Percentiles rank a stretch among this genome's conserved stretches.
These are phyloP conservation scores for Phoenix dactylifera DNA, from an alignment of 176 grass and related monocot genomes.

Conservation along the genomic window DNA sequence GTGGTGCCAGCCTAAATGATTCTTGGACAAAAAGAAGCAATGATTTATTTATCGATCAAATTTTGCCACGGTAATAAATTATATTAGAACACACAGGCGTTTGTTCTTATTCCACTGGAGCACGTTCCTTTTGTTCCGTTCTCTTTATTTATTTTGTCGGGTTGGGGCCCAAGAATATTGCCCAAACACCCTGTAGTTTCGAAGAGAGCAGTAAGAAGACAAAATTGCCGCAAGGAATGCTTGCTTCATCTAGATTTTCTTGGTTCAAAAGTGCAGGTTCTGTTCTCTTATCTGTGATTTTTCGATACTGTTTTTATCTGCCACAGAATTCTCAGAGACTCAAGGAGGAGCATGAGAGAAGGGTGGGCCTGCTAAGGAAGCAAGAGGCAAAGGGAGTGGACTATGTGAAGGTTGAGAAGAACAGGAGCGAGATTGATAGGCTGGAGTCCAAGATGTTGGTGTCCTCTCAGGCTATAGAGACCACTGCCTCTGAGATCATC, in stretches of 20 bases:
- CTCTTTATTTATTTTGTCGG: constrained; percentile 17
- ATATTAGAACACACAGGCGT: too few relatives aligned
- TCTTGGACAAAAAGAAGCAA: too few relatives aligned
- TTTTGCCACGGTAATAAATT: too few relatives aligned
- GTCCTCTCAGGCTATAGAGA: constrained; percentile 86
- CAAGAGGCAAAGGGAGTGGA: constrained; percentile 79
- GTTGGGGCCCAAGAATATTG: constrained; percentile 23
- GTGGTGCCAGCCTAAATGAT: too few relatives aligned
- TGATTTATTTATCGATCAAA: too few relatives aligned
- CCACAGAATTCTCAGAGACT: constrained; percentile 66
- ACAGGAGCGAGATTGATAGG: constrained; percentile 92
- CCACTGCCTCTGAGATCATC: constrained; percentile 88
- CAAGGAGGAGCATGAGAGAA: constrained; percentile 87
- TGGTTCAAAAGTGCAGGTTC: too few relatives aligned
- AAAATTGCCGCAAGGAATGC: constrained; percentile 28
- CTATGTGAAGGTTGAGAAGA: constrained; percentile 96
- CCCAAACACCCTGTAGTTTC: constrained; percentile 13
- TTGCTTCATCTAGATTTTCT: constrained; percentile 6
- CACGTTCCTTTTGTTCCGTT: constrained; percentile 23
- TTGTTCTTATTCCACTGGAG: background rate
- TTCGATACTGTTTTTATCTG: constrained; percentile 12
- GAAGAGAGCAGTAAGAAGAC: constrained; percentile 23
- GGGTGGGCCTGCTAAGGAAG: constrained; percentile 65
- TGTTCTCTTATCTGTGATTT: background rate
- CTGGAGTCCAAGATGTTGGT: constrained; percentile 96